Evolutionary conservation across 805 yeast genomes (phyloP).

Genomic region (Wickerhamiella lipophila): DNA sequence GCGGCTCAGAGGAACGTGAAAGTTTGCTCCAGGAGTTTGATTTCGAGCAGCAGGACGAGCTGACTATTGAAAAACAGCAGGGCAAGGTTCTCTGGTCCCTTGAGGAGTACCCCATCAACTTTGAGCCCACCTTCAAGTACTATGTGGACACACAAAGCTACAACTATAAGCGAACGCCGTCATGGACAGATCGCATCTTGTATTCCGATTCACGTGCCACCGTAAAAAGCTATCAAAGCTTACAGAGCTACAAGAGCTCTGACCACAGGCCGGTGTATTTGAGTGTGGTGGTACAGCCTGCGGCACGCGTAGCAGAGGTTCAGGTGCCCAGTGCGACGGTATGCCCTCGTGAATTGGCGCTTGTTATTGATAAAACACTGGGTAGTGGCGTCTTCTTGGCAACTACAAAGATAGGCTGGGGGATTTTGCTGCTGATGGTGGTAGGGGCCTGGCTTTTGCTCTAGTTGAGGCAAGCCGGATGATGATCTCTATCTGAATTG

Average conservation of each 20-base stretch:
- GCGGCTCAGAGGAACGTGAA: neutral
- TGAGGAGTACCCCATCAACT: conserved; percentile 48
- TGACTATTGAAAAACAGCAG: conserved; percentile 31
- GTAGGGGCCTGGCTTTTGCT: neutral
- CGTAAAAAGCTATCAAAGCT: conserved; percentile 37
- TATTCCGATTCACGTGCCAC: conserved; percentile 37
- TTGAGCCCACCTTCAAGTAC: conserved; percentile 75
- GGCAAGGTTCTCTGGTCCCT: conserved; percentile 49
- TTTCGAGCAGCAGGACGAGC: conserved; percentile 37
- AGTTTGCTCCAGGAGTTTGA: conserved; percentile 13
- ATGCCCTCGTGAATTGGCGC: neutral
- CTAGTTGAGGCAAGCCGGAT: neutral
- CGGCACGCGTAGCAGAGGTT: neutral
- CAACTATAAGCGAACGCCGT: conserved; percentile 51
- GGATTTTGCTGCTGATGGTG: neutral
- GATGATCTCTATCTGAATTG: too few relatives aligned
- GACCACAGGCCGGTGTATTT: conserved; percentile 76
- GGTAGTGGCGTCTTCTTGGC: conserved; percentile 3
- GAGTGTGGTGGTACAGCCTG: conserved; percentile 35
- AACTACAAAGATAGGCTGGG: conserved; percentile 11
- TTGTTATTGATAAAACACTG: neutral
- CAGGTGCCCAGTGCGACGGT: neutral
- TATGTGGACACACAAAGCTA: conserved; percentile 38
- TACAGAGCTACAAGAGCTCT: conserved; percentile 40
- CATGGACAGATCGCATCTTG: conserved; percentile 85